These are phyloP conservation scores for Fusarium sarcochroum DNA, from an alignment of 2,329 filamentous ascomycete genomes.

Conservation along the genomic window DNA sequence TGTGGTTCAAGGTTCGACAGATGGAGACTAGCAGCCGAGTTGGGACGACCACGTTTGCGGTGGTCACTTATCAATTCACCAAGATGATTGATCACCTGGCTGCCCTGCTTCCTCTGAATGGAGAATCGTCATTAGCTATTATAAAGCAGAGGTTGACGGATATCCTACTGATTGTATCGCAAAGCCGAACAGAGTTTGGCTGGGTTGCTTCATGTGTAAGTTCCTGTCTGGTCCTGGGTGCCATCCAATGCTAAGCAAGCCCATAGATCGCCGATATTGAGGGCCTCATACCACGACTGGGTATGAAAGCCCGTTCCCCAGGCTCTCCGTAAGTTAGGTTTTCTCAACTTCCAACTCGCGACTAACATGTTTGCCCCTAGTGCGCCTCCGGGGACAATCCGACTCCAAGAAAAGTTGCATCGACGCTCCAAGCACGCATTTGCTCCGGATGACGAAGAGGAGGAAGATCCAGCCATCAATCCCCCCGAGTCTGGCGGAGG, in stretches of 20 bases:
- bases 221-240: fast-evolving
- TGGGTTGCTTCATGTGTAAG: conserved; percentile 35
- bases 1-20: conserved; percentile 31
- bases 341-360: fast-evolving
- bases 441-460: conserved; percentile 34
- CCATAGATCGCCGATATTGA: conserved; percentile 29
- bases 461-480: conserved; percentile 14
- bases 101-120: conserved; percentile 13
- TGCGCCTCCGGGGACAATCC: background rate
- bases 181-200: background rate
- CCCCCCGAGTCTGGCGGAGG: background rate
- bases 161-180: conserved; percentile 6
- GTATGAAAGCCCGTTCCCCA: background rate
- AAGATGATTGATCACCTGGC: conserved; percentile 39
- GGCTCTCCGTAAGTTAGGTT: conserved; percentile 20
- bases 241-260: background rate
- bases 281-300: conserved; percentile 26
- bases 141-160: conserved; percentile 33
- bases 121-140: conserved; percentile 4
- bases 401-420: conserved; percentile 26
- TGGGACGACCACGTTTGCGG: conserved; percentile 8
- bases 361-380: background rate
- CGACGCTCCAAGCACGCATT: conserved; percentile 40
- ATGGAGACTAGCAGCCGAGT: conserved; percentile 34
- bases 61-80: conserved; percentile 36